Evolutionary conservation across 192 early-diverging fungal genomes (phyloP).

Genomic region (Coemansia asiatica): DNA sequence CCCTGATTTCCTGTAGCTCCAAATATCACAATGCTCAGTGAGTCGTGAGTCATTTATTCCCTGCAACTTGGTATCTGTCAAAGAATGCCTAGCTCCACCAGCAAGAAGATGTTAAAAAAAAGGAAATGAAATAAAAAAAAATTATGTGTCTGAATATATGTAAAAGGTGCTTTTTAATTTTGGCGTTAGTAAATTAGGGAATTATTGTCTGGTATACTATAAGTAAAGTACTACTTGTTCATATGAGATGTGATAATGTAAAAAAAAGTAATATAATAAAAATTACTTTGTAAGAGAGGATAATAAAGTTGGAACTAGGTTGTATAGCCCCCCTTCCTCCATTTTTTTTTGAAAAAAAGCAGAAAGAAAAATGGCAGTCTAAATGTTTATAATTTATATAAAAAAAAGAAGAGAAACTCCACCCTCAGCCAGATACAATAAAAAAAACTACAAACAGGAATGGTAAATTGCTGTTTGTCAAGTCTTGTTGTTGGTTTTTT

Average conservation of each 20-base stretch:
- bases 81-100: not conserved
- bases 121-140: not conserved
- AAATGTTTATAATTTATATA: not conserved
- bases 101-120: not conserved
- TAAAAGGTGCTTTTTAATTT: too few species aligned
- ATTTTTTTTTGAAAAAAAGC: not conserved
- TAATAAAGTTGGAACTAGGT: not conserved
- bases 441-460: not conserved
- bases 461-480: not conserved
- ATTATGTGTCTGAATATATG: not conserved
- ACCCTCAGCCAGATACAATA: not conserved
- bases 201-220: too few species aligned
- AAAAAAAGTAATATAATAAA: not conserved
- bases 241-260: not conserved
- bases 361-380: not conserved
- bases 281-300: not conserved
- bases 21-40: conserved; percentile 15
- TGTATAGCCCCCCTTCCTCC: not conserved
- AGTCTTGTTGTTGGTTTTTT: not conserved
- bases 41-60: not conserved
- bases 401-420: too few species aligned
- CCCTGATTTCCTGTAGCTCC: conserved; percentile 33
- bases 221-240: too few species aligned
- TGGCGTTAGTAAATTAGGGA: too few species aligned
- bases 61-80: not conserved